Evolutionary conservation across 306 rosid species (phyloP).

Genomic region (Adenanthera pavonina): DNA sequence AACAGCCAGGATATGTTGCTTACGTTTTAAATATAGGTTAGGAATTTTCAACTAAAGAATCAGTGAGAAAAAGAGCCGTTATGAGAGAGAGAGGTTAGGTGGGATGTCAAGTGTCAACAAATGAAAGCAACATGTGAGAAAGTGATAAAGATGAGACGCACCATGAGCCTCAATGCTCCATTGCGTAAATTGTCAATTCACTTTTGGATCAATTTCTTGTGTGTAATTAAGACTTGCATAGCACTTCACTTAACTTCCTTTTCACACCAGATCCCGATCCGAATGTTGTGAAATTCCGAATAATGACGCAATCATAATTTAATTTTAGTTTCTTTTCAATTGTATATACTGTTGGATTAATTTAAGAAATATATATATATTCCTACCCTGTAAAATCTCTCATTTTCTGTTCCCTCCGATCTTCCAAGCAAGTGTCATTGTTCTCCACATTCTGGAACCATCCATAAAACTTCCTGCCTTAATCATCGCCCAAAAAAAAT

Average conservation of each 20-base stretch:
- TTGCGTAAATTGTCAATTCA: not conserved
- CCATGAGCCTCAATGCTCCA: not conserved
- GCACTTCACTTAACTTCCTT: not conserved
- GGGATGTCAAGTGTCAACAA: slow-evolving; percentile 9
- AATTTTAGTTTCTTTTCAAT: not conserved
- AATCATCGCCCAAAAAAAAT: not conserved
- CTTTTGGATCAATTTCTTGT: slow-evolving; percentile 13
- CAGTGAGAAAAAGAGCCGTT: slow-evolving; percentile 10
- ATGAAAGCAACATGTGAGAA: slow-evolving; percentile 12
- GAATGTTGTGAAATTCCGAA: not conserved
- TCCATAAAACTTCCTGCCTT: not conserved
- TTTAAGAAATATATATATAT: not conserved
- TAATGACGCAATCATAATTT: not conserved
- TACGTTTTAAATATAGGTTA: not conserved
- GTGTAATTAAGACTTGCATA: not conserved
- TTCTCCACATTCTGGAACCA: not conserved
- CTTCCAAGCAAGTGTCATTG: slow-evolving; percentile 9
- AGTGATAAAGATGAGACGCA: not conserved
- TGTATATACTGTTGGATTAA: not conserved
- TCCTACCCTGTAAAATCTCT: not conserved
- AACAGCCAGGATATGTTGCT: not conserved
- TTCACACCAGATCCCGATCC: not conserved
- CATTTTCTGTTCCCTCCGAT: slow-evolving; percentile 1
- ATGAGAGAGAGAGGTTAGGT: not conserved
- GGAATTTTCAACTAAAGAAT: slow-evolving; percentile 27